phyloP scores from a whole-genome alignment of 352 stramenopile genomes.

The Phytophthora rubi region DNA sequence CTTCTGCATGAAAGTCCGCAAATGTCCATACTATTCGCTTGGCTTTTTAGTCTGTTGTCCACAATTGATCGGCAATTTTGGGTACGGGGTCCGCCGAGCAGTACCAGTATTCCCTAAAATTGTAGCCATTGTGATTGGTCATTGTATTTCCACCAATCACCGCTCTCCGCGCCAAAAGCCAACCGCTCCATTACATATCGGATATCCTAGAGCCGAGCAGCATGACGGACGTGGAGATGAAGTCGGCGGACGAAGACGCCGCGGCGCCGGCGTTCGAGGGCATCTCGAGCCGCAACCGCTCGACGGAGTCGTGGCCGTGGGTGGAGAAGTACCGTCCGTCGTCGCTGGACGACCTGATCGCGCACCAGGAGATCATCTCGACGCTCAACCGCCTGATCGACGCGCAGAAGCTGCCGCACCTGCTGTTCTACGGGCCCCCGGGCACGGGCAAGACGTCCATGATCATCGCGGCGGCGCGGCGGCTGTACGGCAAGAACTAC shows the following conservation, averaged over 20 bases:
- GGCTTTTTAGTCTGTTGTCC: too few species aligned
- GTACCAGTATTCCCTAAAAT: too few species aligned
- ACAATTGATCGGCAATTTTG: too few species aligned
- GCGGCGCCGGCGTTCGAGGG: constrained; percentile 64
- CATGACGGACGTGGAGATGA: constrained; percentile 77
- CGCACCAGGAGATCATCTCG: constrained; percentile 96
- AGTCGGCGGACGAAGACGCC: constrained; percentile 53
- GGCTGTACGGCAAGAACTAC: constrained; percentile 96
- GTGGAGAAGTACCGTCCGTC: constrained; percentile 98
- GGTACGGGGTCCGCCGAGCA: too few species aligned
- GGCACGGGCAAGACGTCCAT: constrained; percentile 98
- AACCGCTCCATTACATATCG: background rate
- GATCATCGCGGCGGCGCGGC: constrained; percentile 95
- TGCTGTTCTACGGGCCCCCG: constrained; percentile 97
- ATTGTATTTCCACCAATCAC: background rate
- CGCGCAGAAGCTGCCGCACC: constrained; percentile 95
- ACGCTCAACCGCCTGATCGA: constrained; percentile 97
- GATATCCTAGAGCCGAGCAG: background rate
- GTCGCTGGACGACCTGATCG: constrained; percentile 95
- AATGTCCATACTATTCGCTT: too few species aligned
- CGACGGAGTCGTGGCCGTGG: constrained; percentile 93
- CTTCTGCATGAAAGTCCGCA: too few species aligned
- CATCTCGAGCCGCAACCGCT: constrained; percentile 83
- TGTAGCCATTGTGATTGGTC: too few species aligned
- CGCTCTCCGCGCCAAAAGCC: background rate